Evolutionary conservation across 441 rosid genomes (phyloP), one percentile per base, ranked within the genome.

Genomic region (Macaranga tanarius): DNA sequence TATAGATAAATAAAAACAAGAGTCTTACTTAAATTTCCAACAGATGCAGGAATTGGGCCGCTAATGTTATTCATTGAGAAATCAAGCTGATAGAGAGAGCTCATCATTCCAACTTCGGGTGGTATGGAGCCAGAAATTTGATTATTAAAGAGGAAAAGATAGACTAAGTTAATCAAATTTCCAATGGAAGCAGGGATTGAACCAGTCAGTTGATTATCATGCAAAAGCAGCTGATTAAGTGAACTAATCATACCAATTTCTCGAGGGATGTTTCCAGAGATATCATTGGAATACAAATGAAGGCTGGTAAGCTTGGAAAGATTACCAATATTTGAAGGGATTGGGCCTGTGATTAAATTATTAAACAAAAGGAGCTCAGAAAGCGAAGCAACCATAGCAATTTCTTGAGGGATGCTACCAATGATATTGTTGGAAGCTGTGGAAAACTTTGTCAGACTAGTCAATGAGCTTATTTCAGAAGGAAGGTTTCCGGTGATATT

Each of bases 101-200:
- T 44, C 25, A 75, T 26, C n/a, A 22, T 34, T 42, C 77, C 73
- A 19, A 75, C 12, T 20, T 23, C 50, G 4, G 6, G 16, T 0
- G 73, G 62, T 16, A 75, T 47, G 55, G 34, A 11, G 31, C 84
- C 79, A 0, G 69, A 70, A 1, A 85, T 42, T 54, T 10, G 2
- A 40, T 84, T 84, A 0, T 15, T 0, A 44, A 34, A 59, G 0
- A 84, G 62, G 4, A 17, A 62, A 2, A 84, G 63, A 5, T 0
- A 2, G 0, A 2, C 1, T 1, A 81, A 52, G 55, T 11, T 75
- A 9, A 55, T 81, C 65, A 79, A 20, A 45, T 75, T 73, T 10
- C 79, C 77, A 4, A 84, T 23, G 12, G 83, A 73, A 13, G 70
- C 13, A 31, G 83, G 84, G n/a, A 84, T 51, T 0, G 48, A 13